phyloP scores from a whole-genome alignment of 2,329 filamentous ascomycete species.

The Microsporum canis region DNA sequence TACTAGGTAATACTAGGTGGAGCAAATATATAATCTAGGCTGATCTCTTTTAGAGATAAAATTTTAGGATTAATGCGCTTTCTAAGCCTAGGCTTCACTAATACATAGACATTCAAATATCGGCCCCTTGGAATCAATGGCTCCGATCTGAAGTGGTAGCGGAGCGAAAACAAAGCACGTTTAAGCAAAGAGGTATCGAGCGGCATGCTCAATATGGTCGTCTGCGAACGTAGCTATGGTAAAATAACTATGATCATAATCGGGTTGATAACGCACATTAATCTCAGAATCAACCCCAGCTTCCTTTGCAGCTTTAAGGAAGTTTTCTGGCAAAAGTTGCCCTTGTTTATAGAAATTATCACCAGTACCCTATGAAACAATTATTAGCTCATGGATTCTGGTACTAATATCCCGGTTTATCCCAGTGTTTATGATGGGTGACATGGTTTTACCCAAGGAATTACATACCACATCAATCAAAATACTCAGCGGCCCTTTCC shows the following conservation, averaged over 20 bases:
- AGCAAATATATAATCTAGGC: too few relatives aligned
- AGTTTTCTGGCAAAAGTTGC: conserved; percentile 88
- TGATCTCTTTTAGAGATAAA: too few relatives aligned
- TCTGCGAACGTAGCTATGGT: conserved; percentile 86
- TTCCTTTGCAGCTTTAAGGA: conserved; percentile 66
- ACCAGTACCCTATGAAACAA: conserved; percentile 57
- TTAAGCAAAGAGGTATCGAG: conserved; percentile 62
- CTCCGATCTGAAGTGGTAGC: too few relatives aligned
- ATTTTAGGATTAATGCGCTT: too few relatives aligned
- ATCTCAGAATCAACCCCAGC: conserved; percentile 60
- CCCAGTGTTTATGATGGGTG: neutral
- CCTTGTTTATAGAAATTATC: conserved; percentile 95
- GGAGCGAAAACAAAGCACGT: too few relatives aligned
- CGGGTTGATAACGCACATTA: conserved; percentile 71
- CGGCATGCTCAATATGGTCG: conserved; percentile 84
- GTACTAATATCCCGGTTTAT: neutral
- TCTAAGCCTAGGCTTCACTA: too few relatives aligned
- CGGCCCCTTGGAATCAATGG: too few relatives aligned
- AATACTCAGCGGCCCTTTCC: conserved; percentile 60
- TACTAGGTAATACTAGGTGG: too few relatives aligned
- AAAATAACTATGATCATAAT: conserved; percentile 95
- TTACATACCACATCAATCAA: conserved; percentile 72
- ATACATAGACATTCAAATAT: too few relatives aligned
- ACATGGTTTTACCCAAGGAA: neutral
- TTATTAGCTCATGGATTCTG: neutral